phyloP scores from a whole-genome alignment of 345 rosid species.

The Eucalyptus pauciflora region DNA sequence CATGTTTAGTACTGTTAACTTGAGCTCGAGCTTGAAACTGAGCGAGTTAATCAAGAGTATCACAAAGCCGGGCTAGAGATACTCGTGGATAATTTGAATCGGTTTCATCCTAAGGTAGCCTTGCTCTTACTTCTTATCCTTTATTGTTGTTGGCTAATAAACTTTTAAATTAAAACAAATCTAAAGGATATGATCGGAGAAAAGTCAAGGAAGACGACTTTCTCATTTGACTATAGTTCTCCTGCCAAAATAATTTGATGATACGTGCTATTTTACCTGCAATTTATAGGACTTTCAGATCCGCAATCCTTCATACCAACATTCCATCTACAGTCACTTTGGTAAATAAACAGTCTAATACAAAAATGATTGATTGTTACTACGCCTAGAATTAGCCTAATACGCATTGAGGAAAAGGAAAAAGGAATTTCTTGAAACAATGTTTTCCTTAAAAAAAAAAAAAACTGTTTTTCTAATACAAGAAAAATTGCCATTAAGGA shows the following conservation, averaged over 20 bases:
- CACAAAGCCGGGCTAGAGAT: neutral
- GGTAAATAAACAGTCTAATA: neutral
- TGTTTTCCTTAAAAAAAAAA: neutral
- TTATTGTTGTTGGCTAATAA: neutral
- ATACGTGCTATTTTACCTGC: too few relatives aligned
- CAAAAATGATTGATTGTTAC: neutral
- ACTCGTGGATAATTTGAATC: neutral
- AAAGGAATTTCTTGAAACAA: too few relatives aligned
- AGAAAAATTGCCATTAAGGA: neutral
- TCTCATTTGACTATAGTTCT: neutral
- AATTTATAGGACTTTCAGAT: neutral
- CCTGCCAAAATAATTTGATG: neutral
- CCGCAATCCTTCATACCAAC: neutral
- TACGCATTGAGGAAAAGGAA: too few relatives aligned
- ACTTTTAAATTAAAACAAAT: neutral
- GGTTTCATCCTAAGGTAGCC: neutral
- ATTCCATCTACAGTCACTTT: neutral
- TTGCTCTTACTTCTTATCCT: neutral
- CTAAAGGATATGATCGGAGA: neutral
- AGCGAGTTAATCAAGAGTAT: neutral
- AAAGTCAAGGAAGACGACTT: neutral
- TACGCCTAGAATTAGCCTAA: neutral
- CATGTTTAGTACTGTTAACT: neutral
- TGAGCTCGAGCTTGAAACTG: neutral
- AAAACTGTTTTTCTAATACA: too few relatives aligned